These are phyloP conservation scores for Euphrasia confusa DNA, from an alignment of 257 asterid species.

Conservation along the genomic window DNA sequence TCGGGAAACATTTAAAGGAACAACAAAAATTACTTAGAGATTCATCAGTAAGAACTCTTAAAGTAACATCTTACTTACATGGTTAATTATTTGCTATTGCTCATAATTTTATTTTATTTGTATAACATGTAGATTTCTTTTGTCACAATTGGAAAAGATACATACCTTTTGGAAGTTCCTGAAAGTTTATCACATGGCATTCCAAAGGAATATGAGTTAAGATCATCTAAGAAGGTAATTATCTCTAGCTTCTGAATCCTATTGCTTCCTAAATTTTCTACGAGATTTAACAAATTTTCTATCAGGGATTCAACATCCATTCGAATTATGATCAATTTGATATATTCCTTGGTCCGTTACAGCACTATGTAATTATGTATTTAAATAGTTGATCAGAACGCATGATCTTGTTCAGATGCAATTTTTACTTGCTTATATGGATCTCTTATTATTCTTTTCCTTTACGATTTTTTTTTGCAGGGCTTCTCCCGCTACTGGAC, in stretches of 20 bases:
- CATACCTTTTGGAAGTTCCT: slow-evolving; percentile 90
- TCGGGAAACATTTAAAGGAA: slow-evolving; percentile 75
- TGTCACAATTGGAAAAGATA: slow-evolving; percentile 82
- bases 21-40: slow-evolving; percentile 71
- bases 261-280: slow-evolving; percentile 2
- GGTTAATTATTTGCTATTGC: slow-evolving; percentile 12
- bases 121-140: slow-evolving; percentile 53
- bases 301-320: too few species aligned
- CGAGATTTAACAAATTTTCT: not conserved
- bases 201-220: slow-evolving; percentile 79
- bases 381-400: not conserved
- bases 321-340: too few species aligned
- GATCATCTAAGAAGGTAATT: slow-evolving; percentile 84
- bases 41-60: slow-evolving; percentile 59
- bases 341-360: too few species aligned
- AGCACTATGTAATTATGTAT: too few species aligned
- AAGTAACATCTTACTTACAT: not conserved
- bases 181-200: slow-evolving; percentile 60
- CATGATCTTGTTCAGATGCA: slow-evolving; percentile 13
- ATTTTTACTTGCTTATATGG: slow-evolving; percentile 15
- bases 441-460: slow-evolving; percentile 15
- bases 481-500: slow-evolving; percentile 91
- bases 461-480: slow-evolving; percentile 34
- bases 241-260: not conserved
- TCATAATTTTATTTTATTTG: slow-evolving; percentile 15